A percentile compares a stretch with the other conserved stretches of the same genome.
These are phyloP conservation scores for Fusarium incarnatum DNA, from an alignment of 2,329 filamentous ascomycete species.

Conservation along the genomic window DNA sequence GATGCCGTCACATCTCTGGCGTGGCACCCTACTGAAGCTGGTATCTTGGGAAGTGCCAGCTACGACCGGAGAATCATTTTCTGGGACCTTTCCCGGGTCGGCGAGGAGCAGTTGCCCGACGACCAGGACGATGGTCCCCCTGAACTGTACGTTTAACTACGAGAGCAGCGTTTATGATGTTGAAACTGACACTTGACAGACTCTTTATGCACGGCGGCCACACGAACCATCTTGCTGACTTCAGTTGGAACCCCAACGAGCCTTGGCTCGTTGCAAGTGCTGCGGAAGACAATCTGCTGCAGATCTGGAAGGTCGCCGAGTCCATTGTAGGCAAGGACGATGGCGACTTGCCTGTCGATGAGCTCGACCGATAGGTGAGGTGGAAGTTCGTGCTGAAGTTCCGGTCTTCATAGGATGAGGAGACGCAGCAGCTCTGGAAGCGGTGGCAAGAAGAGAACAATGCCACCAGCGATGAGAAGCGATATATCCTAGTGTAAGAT, in stretches of 20 bases:
- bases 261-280: slow-evolving; percentile 97
- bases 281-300: slow-evolving; percentile 95
- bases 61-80: slow-evolving; percentile 95
- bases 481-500: slow-evolving; percentile 35
- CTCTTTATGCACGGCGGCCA: slow-evolving; percentile 99
- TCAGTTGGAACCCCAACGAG: slow-evolving; percentile 97
- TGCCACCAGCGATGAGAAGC: slow-evolving; percentile 30
- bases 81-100: slow-evolving; percentile 93
- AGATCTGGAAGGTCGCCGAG: slow-evolving; percentile 91
- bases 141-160: slow-evolving; percentile 76
- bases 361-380: slow-evolving; percentile 72
- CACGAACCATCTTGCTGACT: slow-evolving; percentile 96
- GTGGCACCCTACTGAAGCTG: slow-evolving; percentile 93
- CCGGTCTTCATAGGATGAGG: slow-evolving; percentile 50
- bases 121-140: slow-evolving; percentile 95
- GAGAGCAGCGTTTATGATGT: background rate
- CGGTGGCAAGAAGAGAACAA: slow-evolving; percentile 27
- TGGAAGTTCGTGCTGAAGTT: slow-evolving; percentile 50
- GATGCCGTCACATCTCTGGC: slow-evolving; percentile 91
- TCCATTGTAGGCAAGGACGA: slow-evolving; percentile 83
- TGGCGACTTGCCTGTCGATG: slow-evolving; percentile 79
- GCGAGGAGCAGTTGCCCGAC: slow-evolving; percentile 94
- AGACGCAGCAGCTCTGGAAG: slow-evolving; percentile 43
- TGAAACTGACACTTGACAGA: slow-evolving; percentile 57
- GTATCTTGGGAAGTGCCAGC: slow-evolving; percentile 89